These are phyloP conservation scores for Gracilaria gracilis DNA, from an alignment of 23 red algal species.

Conservation along the genomic window DNA sequence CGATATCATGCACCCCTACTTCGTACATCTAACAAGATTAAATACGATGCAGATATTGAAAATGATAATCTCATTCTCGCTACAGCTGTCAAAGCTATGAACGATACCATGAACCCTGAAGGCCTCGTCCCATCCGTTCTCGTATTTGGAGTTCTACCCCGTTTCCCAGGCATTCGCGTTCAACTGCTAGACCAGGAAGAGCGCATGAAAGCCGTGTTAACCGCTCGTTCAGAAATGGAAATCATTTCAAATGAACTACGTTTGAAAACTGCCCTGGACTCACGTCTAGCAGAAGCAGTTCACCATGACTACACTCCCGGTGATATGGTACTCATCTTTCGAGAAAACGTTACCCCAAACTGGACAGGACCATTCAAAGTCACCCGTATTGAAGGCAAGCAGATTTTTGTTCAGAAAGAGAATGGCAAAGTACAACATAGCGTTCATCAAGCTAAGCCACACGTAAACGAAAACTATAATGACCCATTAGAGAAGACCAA, in stretches of 20 bases:
- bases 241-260: constrained; percentile 35
- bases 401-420: too few species aligned
- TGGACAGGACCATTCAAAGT: too few species aligned
- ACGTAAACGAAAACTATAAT: too few species aligned
- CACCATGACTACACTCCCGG: not conserved
- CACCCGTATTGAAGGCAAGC: too few species aligned
- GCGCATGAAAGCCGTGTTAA: constrained; percentile 24
- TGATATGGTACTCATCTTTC: not conserved
- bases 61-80: not conserved
- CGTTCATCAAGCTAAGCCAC: too few species aligned
- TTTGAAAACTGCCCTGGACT: constrained; percentile 5
- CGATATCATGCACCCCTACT: constrained; percentile 4
- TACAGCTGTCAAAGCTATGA: constrained; percentile 28
- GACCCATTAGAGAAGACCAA: too few species aligned
- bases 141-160: constrained; percentile 19
- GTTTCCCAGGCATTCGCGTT: not conserved
- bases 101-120: constrained; percentile 53
- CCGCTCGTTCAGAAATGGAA: constrained; percentile 46
- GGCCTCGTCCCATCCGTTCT: constrained; percentile 27
- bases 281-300: not conserved
- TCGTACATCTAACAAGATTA: constrained; percentile 6
- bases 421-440: too few species aligned
- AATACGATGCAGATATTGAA: not conserved
- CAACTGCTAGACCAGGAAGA: constrained; percentile 5
- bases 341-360: not conserved